A percentile compares a stretch with the other conserved stretches of the same genome.
Evolutionary conservation across 257 asterid species (phyloP).

Genomic region (Anisodus tanguticus): DNA sequence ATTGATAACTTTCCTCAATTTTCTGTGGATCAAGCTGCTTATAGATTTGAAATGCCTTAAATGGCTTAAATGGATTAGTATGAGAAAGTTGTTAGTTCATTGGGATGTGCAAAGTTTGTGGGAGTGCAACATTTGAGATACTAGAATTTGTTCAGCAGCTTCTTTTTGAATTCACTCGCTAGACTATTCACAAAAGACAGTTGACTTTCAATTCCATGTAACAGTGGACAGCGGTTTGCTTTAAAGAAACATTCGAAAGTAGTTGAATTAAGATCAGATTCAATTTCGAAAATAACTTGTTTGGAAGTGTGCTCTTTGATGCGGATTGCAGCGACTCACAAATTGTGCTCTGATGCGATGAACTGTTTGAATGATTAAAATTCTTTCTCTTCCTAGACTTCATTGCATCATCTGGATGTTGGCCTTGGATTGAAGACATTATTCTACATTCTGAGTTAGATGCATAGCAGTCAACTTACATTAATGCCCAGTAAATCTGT

Average conservation of each 20-base stretch:
- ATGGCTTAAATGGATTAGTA: slow-evolving; percentile 34
- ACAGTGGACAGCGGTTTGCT: not conserved
- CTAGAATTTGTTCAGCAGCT: slow-evolving; percentile 33
- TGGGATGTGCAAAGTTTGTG: slow-evolving; percentile 32
- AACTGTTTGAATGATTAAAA: not conserved
- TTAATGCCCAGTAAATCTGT: not conserved
- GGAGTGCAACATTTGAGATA: slow-evolving; percentile 26
- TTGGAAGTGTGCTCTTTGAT: slow-evolving; percentile 13
- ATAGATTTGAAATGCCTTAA: slow-evolving; percentile 32
- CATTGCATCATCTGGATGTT: not conserved
- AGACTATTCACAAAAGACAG: slow-evolving; percentile 5
- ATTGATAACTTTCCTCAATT: slow-evolving; percentile 25
- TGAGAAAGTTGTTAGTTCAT: slow-evolving; percentile 37
- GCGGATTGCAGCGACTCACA: not conserved
- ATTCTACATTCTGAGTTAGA: slow-evolving; percentile 17
- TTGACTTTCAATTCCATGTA: not conserved
- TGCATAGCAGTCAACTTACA: slow-evolving; percentile 6
- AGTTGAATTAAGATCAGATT: slow-evolving; percentile 8
- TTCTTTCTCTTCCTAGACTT: not conserved
- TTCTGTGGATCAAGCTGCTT: slow-evolving; percentile 24
- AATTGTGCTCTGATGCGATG: not conserved
- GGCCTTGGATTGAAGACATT: not conserved
- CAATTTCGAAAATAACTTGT: not conserved
- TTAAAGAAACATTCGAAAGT: slow-evolving; percentile 9
- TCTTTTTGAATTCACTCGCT: slow-evolving; percentile 26